These are phyloP conservation scores for Diaporthe destruens DNA, from an alignment of 2,329 filamentous ascomycete genomes.

Conservation along the genomic window DNA sequence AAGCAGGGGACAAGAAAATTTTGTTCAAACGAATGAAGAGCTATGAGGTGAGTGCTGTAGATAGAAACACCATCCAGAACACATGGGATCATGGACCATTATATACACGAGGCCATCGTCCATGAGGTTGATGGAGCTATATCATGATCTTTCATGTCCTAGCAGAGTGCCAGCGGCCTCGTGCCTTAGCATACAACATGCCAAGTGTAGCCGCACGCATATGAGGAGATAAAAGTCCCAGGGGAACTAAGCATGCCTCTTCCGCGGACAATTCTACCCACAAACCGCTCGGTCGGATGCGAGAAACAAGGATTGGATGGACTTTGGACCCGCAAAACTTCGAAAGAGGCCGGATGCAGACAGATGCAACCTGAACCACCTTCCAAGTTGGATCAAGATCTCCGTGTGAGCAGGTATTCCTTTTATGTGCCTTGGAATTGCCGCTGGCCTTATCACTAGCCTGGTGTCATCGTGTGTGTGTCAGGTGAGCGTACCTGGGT, in stretches of 20 bases:
- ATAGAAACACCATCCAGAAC: not conserved
- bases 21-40: not conserved
- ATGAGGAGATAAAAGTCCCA: not conserved
- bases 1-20: not conserved
- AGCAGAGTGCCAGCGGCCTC: not conserved
- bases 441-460: constrained; percentile 4
- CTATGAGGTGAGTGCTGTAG: not conserved
- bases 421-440: not conserved
- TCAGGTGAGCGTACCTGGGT: not conserved
- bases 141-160: not conserved
- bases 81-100: not conserved
- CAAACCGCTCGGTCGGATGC: not conserved
- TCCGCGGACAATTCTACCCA: not conserved
- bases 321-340: not conserved
- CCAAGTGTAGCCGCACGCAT: not conserved
- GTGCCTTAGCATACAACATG: not conserved
- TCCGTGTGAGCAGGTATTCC: constrained; percentile 22
- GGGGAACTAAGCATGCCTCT: not conserved
- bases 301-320: not conserved
- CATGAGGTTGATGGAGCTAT: not conserved
- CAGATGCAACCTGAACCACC: constrained; percentile 14
- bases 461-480: constrained; percentile 10
- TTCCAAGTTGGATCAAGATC: constrained; percentile 36
- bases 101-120: not conserved
- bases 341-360: not conserved